phyloP scores from a whole-genome alignment of 441 rosid genomes.

The Manihot esculenta region DNA sequence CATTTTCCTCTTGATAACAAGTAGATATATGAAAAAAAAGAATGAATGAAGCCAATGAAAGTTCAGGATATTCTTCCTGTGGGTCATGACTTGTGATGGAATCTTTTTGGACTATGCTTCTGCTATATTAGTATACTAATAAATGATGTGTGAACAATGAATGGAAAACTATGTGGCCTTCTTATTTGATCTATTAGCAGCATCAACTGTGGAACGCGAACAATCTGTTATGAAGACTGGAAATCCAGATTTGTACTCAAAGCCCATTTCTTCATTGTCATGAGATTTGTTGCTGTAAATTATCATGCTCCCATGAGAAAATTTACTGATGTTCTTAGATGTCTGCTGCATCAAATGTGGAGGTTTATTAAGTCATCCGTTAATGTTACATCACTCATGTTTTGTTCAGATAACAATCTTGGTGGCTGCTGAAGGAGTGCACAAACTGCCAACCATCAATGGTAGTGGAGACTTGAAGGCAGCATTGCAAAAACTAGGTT shows the following conservation, averaged over 20 bases:
- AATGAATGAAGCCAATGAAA: neutral
- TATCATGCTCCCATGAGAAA: neutral
- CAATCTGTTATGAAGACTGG: neutral
- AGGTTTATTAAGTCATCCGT: neutral
- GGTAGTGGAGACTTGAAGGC: constrained; percentile 73
- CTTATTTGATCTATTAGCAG: neutral
- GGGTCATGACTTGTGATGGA: neutral
- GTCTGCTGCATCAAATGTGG: neutral
- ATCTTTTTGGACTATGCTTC: neutral
- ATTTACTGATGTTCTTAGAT: neutral
- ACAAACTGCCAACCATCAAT: constrained; percentile 67
- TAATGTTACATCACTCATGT: neutral
- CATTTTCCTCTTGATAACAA: neutral
- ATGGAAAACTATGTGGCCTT: neutral
- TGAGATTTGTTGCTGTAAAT: neutral
- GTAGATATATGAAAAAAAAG: neutral
- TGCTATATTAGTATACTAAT: neutral
- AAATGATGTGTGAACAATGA: neutral
- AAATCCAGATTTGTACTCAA: neutral
- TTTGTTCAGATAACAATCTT: constrained; percentile 64
- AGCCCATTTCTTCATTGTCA: neutral
- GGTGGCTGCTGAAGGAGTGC: constrained; percentile 89
- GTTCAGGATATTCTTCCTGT: neutral
- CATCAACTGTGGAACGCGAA: neutral
- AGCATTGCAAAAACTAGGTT: constrained; percentile 76